Base-by-base conservation (phyloP, 805 yeast species). In the Sugiyamaella americana region DNA sequence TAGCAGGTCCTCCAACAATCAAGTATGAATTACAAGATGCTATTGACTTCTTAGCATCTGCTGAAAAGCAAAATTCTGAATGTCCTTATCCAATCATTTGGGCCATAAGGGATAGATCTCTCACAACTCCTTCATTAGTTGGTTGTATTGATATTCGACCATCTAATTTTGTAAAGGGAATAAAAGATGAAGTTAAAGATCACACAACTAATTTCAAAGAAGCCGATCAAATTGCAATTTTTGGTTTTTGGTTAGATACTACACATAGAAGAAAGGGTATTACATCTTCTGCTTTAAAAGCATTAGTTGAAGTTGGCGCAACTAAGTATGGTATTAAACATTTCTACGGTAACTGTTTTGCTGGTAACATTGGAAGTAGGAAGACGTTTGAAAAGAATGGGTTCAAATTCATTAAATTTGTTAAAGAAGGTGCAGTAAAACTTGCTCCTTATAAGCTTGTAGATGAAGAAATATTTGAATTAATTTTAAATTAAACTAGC, bases 161-260 rank as follows among this genome's bases (percentile, higher is more conserved):
- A 2, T 40, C 48, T 1, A 41, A 38, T 20, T 13, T 40, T 13
- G n/a, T 20, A 11, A 22, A 23, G 22, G 34, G 21, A 8, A 5
- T 16, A 13, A 29, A 22, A 19, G 18, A 17, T 26, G 30, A 43
- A 13, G 20, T 22, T 22, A 34, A 26, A 17, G 35, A 26, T 17
- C 18, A 37, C 11, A 20, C 40, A 20, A 6, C 41, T 3, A 16
- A 21, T 17, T 35, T 17, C 10, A 30, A 39, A 30, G 36, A 34
- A 13, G 41, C 36, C 11, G 21, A 29, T 10, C 41, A n/a, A 22
- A 46, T 19, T 40, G 51, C 48, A 4, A 18, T 34, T 5, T 45
- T 53, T 24, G 56, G 58, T n/a, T 54, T 48, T 48, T 53, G 48
- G 46, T 30, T 54, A 23, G 40, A 39, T 16, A 52, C 55, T 5